A percentile compares a stretch with the other conserved stretches of the same genome.
Conservation (phyloP, 2,329 filamentous ascomycete genomes). For the Periconia macrospinosa region DNA sequence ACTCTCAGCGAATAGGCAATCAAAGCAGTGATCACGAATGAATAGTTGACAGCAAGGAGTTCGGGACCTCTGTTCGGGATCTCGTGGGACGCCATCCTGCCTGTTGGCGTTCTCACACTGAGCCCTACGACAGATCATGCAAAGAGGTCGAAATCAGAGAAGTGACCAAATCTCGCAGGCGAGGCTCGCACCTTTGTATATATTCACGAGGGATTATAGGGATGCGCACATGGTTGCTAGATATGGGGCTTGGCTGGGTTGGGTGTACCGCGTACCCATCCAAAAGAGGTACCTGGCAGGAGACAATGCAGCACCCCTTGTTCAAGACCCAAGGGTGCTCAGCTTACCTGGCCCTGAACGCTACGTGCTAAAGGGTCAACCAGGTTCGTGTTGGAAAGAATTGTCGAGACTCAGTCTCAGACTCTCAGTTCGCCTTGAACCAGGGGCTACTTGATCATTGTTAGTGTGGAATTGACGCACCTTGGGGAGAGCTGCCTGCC, state of each 20-base stretch:
- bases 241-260: background rate
- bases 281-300: background rate
- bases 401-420: background rate
- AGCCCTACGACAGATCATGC: background rate
- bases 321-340: no score
- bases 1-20: constrained; percentile 31
- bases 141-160: background rate
- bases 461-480: no score
- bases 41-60: constrained; percentile 32
- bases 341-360: background rate
- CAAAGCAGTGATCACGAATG: constrained; percentile 27
- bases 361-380: background rate
- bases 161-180: background rate
- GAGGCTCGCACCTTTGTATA: background rate
- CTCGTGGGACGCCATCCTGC: constrained; percentile 20
- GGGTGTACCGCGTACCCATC: background rate
- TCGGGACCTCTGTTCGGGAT: constrained; percentile 37
- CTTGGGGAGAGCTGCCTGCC: no score
- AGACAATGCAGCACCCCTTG: no score
- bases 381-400: background rate
- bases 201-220: background rate
- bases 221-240: background rate
- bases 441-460: background rate
- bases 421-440: background rate
- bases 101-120: background rate